Base-by-base conservation (phyloP, 2,329 filamentous ascomycete genomes). In the Aureobasidium sp. region DNA sequence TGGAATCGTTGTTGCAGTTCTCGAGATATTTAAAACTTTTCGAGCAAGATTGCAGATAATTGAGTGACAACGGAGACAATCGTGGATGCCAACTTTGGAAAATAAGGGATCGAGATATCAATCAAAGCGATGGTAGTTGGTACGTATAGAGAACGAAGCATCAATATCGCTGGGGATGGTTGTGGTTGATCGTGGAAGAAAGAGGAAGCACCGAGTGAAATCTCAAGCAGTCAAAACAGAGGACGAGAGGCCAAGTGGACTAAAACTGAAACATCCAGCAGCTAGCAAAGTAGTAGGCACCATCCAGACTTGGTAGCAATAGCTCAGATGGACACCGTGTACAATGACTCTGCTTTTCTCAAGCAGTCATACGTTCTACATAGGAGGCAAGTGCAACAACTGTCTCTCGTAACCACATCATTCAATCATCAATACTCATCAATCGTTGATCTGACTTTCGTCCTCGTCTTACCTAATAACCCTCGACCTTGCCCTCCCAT, bases 401-500 rank as follows among this genome's bases (percentile, higher is more conserved):
- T 17, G n/a, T 41, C 17, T 31, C 15, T 29, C 45, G 9, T 29
- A 3, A 48, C 17, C 29, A 31, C 15, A 31, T 27, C 44, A 25
- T 58, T 47, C 41, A 58, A 41, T 39, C 57, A 60, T 48, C 44
- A 51, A 60, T 42, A 41, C 20, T 47, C 57, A 15, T 39, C 57
- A 48, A 51, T 41, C 57, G 31, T 60, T 17, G 36, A 45, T 57
- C 53, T 17, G 29, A 31, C 25, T 29, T 44, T 36, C 41, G 37
- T 52, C 58, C 45, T 37, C 45, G 58, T 37, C n/a, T 66, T 62
- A 57, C 70, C 62, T 36, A 60, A 42, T 51, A 49, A 31, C 57
- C 57, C 27, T 49, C 57, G 17, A 60, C 7, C 22, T 49, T 49
- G 17, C 45, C 45, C 5, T 69, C 66, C 67, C 69, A 74, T 42